Evolutionary conservation across 2,329 filamentous ascomycete species (phyloP), one percentile per base, ranked within the genome.

Genomic region (Trichophyton benhamiae): DNA sequence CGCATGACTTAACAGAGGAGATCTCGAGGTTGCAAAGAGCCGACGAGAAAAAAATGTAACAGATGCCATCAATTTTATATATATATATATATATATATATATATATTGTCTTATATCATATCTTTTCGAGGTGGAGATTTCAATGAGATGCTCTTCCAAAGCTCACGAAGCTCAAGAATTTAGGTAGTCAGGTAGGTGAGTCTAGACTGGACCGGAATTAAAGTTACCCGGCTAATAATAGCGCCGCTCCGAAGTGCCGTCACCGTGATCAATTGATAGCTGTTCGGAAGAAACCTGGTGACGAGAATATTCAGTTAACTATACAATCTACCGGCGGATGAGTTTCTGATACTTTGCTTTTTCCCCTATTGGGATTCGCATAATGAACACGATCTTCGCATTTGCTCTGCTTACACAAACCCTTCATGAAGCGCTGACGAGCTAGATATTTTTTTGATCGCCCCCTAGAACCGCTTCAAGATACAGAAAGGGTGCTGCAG

Each of bases 161-260:
- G 46, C 15, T 55, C 36, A 17, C 22, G 30, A 53, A 44, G n/a
- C 41, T 22, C 11, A n/a, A 46, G 8, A 30, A 11, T 11, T 27
- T 27, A 27, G 25, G 25, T 27, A 27, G 25, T 27, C 5, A 20
- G 20, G 20, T 20, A 20, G 20, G 22, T 25, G 7, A 30, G 27
- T 8, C 22, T 25, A 3, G 22, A 25, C 22, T 25, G 27, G 27
- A 30, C 6, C 27, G 27, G 33, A 9, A 13, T 38, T 38, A 30
- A 15, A 13, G 20, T 30, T 36, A 53, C 53, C 42, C 59, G 61
- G 61, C 55, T 2, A 57, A 63, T 53, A 63, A 59, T 63, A 61
- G 42, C 38, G 58, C 61, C 61, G 61, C 2, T 27, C 57, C 57
- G 41, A 13, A 38, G n/a, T 44, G 38, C 38, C 57, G 57, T 58